phyloP scores from a whole-genome alignment of 2,329 filamentous ascomycete genomes.

The Rutstroemia sp. region DNA sequence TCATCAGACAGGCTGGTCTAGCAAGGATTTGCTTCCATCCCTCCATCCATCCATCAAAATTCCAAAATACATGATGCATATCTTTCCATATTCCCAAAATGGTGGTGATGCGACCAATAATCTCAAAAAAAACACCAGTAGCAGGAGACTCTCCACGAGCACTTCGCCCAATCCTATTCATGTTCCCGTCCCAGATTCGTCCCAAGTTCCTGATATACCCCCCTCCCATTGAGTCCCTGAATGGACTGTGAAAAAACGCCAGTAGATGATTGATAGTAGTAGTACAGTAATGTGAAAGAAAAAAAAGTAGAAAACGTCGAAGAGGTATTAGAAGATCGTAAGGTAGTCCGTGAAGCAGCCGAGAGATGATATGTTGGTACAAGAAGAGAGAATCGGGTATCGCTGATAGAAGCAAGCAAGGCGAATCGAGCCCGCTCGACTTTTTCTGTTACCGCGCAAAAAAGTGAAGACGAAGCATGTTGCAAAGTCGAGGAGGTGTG shows the following conservation, averaged over 20 bases:
- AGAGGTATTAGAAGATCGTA: background rate
- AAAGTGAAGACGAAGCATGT: background rate
- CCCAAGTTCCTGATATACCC: background rate
- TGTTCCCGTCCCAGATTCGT: background rate
- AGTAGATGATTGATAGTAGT: background rate
- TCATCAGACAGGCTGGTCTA: background rate
- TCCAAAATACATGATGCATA: background rate
- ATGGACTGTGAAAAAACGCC: background rate
- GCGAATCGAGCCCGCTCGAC: background rate
- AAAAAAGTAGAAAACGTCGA: background rate
- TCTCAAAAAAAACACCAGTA: background rate
- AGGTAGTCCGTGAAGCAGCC: background rate
- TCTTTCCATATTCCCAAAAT: background rate
- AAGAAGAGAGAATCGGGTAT: background rate
- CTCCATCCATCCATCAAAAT: background rate
- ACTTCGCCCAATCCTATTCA: background rate
- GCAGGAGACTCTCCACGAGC: background rate
- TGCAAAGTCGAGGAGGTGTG: background rate
- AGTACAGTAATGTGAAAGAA: background rate
- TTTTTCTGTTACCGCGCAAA: background rate
- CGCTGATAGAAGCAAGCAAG: background rate
- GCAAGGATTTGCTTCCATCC: background rate
- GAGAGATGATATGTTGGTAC: background rate
- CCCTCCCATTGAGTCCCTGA: background rate
- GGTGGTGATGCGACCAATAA: background rate